phyloP scores from a whole-genome alignment of 495 filamentous ascomycete species.

The Penicillium waksmanii region DNA sequence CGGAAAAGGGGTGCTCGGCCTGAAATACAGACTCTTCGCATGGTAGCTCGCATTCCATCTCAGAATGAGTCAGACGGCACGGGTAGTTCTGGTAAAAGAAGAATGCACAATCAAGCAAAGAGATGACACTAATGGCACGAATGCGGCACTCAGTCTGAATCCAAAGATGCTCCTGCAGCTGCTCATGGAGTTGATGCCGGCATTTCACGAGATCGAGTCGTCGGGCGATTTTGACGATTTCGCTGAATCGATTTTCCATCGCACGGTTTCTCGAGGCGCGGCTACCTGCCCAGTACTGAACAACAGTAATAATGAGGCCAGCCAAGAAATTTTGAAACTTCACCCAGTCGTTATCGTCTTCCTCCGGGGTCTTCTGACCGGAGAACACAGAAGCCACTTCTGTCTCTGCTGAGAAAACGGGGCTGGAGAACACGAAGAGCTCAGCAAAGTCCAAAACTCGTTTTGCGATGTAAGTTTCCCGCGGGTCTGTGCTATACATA shows the following conservation, averaged over 20 bases:
- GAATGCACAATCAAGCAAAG: slow-evolving; percentile 48
- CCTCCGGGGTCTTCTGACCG: slow-evolving; percentile 24
- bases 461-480: slow-evolving; percentile 43
- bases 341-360: slow-evolving; percentile 37
- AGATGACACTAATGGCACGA: slow-evolving; percentile 43
- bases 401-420: slow-evolving; percentile 45
- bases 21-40: slow-evolving; percentile 41
- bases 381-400: slow-evolving; percentile 40
- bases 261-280: slow-evolving; percentile 43
- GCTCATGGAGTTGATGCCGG: slow-evolving; percentile 37
- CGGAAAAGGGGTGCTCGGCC: slow-evolving; percentile 44
- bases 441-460: slow-evolving; percentile 51
- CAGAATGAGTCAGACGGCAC: slow-evolving; percentile 40
- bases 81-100: slow-evolving; percentile 52
- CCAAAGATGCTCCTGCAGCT: slow-evolving; percentile 39
- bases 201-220: slow-evolving; percentile 39
- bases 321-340: slow-evolving; percentile 51
- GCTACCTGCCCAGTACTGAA: slow-evolving; percentile 53
- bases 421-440: slow-evolving; percentile 48
- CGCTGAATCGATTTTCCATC: slow-evolving; percentile 50
- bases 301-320: slow-evolving; percentile 44
- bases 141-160: slow-evolving; percentile 51
- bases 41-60: slow-evolving; percentile 47
- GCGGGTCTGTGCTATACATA: slow-evolving; percentile 48
- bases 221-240: slow-evolving; percentile 48